Base-by-base conservation (phyloP, 106 monocot genomes). In the Vanilla planifolia region DNA sequence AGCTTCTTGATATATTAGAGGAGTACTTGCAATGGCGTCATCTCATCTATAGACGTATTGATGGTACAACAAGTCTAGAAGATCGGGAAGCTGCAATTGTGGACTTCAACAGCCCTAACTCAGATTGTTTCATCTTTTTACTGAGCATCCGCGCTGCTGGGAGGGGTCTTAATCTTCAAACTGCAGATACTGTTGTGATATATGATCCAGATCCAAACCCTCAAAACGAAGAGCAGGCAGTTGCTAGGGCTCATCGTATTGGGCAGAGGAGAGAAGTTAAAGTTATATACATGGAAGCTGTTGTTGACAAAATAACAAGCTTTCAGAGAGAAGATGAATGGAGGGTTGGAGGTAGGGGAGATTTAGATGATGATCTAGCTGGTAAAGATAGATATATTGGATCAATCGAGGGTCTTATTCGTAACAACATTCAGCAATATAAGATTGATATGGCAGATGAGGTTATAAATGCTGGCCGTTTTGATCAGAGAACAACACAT, bases 381-480 rank as follows among this genome's bases (percentile, higher is more conserved):
- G 87, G 87, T 35, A 90, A 81, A 75, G 96, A 96, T 68, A 70
- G 96, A 33, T 96, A 96, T 62, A 77, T 91, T 64, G 96, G 84
- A 17, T 87, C 96, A 10, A 87, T 96, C 51, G 96, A 96, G 73
- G 82, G 96, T 64, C 84, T 96, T 35, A 96, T 96, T 46, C 90
- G 96, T 37, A 91, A 72, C 51, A 96, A 96, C 63, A 96, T 96
- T 48, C 96, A 96, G 39, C 96, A 96, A 39, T 96, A 85, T 68
- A 96, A 96, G 77, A 91, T 96, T 47, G 91, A 96, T 60, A 96
- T 96, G 96, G 96, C 96, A 6, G 87, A 96, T 75, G 96, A 96
- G 61, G 96, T 96, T 27, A 96, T 96, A 27, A 96, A 96, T 84
- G 96, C 96, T 65, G 96, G 96, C 36, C 90, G 91, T 19, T 96